phyloP scores from a whole-genome alignment of 2,329 filamentous ascomycete genomes.

The Botrytis porri region DNA sequence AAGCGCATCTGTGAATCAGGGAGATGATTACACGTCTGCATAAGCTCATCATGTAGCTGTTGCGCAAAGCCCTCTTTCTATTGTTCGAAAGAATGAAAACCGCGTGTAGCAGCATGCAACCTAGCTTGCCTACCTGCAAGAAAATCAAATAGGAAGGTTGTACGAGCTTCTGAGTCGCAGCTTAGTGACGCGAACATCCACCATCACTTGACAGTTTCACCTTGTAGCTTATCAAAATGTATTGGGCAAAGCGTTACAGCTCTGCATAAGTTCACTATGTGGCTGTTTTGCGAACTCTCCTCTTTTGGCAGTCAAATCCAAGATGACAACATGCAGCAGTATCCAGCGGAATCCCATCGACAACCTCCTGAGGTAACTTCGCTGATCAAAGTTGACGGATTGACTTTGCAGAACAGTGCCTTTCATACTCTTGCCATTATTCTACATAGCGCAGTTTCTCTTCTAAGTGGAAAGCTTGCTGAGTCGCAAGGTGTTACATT shows the following conservation, averaged over 20 bases:
- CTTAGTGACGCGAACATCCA: not conserved
- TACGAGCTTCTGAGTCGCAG: not conserved
- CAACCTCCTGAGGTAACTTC: not conserved
- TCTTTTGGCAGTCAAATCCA: not conserved
- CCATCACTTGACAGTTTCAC: not conserved
- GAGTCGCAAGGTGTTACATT: not conserved
- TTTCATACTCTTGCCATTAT: not conserved
- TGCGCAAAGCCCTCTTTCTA: not conserved
- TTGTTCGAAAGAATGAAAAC: not conserved
- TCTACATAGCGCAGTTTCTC: not conserved
- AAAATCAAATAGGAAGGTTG: no score
- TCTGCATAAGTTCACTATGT: not conserved
- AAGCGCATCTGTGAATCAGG: not conserved
- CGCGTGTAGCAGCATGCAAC: not conserved
- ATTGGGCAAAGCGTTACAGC: not conserved
- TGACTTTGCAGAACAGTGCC: not conserved
- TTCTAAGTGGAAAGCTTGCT: not conserved
- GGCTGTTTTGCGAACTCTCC: no score
- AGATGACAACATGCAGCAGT: not conserved
- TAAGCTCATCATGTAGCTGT: not conserved
- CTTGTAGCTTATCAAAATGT: not conserved
- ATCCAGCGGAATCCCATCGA: no score
- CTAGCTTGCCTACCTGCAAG: not conserved
- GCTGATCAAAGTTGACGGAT: not conserved
- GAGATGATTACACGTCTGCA: not conserved